Base-by-base conservation (phyloP, 2,329 filamentous ascomycete species). In the Talaromyces sp. region DNA sequence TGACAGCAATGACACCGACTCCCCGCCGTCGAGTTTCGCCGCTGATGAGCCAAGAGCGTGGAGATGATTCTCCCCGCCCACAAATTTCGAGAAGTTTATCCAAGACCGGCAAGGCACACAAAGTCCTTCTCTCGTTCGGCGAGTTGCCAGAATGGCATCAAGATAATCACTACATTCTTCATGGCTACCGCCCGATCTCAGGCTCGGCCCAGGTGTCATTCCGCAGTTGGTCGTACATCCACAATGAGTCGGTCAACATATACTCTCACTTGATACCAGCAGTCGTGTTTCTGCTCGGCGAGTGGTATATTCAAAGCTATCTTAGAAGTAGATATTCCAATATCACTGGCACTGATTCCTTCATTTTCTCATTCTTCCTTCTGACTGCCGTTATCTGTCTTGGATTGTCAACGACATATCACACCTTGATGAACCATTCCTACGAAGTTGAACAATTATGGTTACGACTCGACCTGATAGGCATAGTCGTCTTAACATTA, bases 231-330 rank as follows among this genome's bases (percentile, higher is more conserved):
- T 64, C 70, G 4, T 80, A 81, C 69, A 66, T 79, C 13, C 80
- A 82, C 70, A 82, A 82, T 66, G 80, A 82, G 69, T 73, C 76
- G 0, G 67, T 76, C 69, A 82, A 81, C 66, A 81, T 82, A 56
- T 80, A 76, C 67, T 77, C 79, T 16, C 79, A 82, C 68, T 73
- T 85, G 4, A 67, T 85, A 2, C 82, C 83, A 0, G 80, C 76
- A 11, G 47, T 82, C 3, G 27, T 65, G 1, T 43, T 67, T 43
- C 41, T 68, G 1, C 19, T 68, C 13, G 35, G 47, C 14, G 47
- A 64, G 13, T 39, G 58, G 10, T 37, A 62, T 11, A 22, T 68
- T 9, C 68, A 67, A 39, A 37, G 66, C 14, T 63, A 69, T 39
- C 39, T 69, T 39, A 31, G 35, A n/a, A 62, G 33, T 22, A 41